Evolutionary conservation across 2,329 filamentous ascomycete species (phyloP).

Genomic region (Apiospora arundinis): DNA sequence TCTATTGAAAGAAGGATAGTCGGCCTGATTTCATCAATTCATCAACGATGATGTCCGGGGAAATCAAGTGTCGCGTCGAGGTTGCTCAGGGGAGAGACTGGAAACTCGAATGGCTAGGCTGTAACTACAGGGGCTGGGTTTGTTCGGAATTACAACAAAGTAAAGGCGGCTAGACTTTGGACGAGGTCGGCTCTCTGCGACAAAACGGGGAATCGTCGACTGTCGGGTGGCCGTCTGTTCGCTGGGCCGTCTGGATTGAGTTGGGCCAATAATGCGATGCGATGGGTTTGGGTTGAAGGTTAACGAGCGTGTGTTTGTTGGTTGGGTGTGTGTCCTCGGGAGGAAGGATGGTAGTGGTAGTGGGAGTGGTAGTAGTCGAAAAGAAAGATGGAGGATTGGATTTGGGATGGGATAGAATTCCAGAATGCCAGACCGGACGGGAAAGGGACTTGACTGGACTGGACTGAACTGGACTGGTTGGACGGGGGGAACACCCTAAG

Average conservation of each 20-base stretch:
- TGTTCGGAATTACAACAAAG: neutral
- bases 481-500: neutral
- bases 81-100: neutral
- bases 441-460: neutral
- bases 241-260: neutral
- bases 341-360: neutral
- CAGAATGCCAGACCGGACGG: neutral
- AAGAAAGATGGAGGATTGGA: neutral
- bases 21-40: neutral
- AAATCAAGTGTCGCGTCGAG: neutral
- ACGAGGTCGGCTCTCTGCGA: conserved; percentile 2
- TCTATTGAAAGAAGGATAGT: neutral
- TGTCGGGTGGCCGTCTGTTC: neutral
- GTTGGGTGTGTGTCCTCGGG: neutral
- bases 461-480: neutral
- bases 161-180: conserved; percentile 6
- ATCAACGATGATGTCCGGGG: neutral
- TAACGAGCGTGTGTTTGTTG: conserved; percentile 10
- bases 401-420: neutral
- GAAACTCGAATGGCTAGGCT: conserved; percentile 11
- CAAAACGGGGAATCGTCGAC: neutral
- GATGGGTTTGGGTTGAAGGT: neutral
- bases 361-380: neutral
- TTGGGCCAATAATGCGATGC: neutral
- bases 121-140: neutral